Evolutionary conservation across 805 yeast species (phyloP), one percentile per base, ranked within the genome.

Genomic region (Hanseniaspora nectarophila): DNA sequence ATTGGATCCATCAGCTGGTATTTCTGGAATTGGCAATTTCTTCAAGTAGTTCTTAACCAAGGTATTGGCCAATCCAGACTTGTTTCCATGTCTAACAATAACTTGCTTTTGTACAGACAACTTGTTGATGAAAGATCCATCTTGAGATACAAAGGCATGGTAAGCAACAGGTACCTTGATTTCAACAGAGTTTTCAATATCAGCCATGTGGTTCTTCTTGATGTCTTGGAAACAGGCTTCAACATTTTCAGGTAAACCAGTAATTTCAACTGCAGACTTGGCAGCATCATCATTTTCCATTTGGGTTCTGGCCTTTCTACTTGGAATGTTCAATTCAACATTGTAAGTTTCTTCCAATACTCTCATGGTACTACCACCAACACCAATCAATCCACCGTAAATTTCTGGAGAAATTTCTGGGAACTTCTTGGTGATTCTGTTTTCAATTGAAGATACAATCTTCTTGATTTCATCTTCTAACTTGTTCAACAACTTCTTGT

Each of bases 321-420:
- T 75, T 57, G 97, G 97, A 61, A 90, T 75, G 43, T 70, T 72
- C 52, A 90, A 66, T 26, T 66, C 63, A 45, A 85, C 89, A 13
- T 72, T 70, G 65, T 74, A 85, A 60, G 82, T 85, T 15, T 75
- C 70, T 69, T 87, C 90, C 56, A 87, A 66, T 10, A 76, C 71
- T 58, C 82, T 82, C 67, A 90, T 85, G 54, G 76, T 74, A 12
- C 78, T 61, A 42, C 97, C 97, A 54, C 80, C 79, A 35, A 87
- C 80, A 37, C 97, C 97, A 65, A 90, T 78, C 48, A 90, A 62
- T 9, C 78, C 73, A 59, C 86, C 77, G 60, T 85, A 90, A 62
- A 81, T 82, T 54, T 79, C 82, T 63, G 79, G 78, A 38, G 92
- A 78, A 59, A 90, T 72, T 15, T 72, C 78, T 54, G 74, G 59